Base-by-base conservation (phyloP, 257 asterid species). In the Scutellaria galericulata region DNA sequence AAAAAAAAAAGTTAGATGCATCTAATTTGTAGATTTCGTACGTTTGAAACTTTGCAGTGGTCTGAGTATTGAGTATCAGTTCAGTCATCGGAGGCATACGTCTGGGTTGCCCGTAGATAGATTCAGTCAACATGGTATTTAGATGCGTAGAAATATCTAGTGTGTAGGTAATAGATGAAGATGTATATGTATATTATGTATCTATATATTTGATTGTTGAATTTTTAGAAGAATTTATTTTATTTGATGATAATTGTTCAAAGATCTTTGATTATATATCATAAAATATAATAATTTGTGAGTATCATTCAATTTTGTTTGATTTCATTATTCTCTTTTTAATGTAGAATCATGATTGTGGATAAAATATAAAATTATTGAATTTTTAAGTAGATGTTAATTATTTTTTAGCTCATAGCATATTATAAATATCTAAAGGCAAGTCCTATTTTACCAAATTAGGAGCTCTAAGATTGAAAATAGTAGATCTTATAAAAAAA, bases 31-130 rank as follows among this genome's bases (percentile, higher is more conserved):
- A 59, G 69, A 45, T 57, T 58, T n/a, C 37, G 2, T 55, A 31
- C 18, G 39, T 60, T 62, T 76, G 64, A 8, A 54, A 27, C 45
- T 11, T 48, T 77, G 45, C 7, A 6, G 58, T 70, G 12, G 51
- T 31, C 14, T 69, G 44, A 74, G 37, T 41, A 53, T 45, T 69
- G 44, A 74, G 37, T 41, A 53, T 45, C 59, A 2, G 56, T 40
- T 59, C 48, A 41, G 73, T 9, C 7, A 20, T 56, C 9, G 15
- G 47, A 27, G 35, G 13, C 31, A 70, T 45, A 24, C 31, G 41
- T 18, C 47, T 22, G 58, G 55, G 47, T 65, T 6, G 5, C 37
- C 37, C 37, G 4, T 31, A 31, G 37, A 31, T 31, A 31, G 37
- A 31, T 31, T 31, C 37, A 31, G 37, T 31, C 5, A 31, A 31